Evolutionary conservation across 2,329 filamentous ascomycete genomes (phyloP), one percentile per base, ranked within the genome.

Genomic region (Fusarium armeniacum): DNA sequence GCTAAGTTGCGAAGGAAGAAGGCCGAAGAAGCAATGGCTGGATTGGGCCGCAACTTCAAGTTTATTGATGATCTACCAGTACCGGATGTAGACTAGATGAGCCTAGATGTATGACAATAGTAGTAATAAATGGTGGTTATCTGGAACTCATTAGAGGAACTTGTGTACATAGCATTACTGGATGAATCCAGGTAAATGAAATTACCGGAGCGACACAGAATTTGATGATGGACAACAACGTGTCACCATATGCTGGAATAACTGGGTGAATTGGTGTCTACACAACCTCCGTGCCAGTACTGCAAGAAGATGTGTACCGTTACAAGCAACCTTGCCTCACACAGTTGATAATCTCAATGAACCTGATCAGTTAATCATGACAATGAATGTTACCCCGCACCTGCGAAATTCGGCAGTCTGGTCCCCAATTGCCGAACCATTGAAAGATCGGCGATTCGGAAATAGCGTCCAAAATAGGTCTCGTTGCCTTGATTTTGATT

Each of bases 11-110:
- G 62, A 9, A 52, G 62, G 3, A 43, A 60, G 9, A 65, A 65
- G 46, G 62, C 62, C 6, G 61, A 65, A 15, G 46, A 65, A 5
- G 61, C 61, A 15, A 65, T 65, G 62, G 61, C 53, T 0, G 49
- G 43, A 3, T 12, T 65, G 41, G 61, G 62, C 6, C 53, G 46
- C 1, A 60, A 44, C 24, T 65, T 65, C 16, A 53, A n/a, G 24
- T 65, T 65, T 0, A 60, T 65, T 20, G 53, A 65, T 20, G 53
- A 65, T 4, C 22, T 65, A 0, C 62, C 62, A 16, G 61, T 65
- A 30, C 62, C 62, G 2, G 62, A 65, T 30, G 22, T 65, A 8
- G 62, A 65, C 5, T 65, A 45, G n/a, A 26, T 11, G 7, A 16
- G 5, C 18, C 16, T 20, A n/a, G 18, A 1, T 2, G n/a, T 28